Evolutionary conservation across 495 filamentous ascomycete species (phyloP).

Genomic region (Hypoxylon lienhwacheense): DNA sequence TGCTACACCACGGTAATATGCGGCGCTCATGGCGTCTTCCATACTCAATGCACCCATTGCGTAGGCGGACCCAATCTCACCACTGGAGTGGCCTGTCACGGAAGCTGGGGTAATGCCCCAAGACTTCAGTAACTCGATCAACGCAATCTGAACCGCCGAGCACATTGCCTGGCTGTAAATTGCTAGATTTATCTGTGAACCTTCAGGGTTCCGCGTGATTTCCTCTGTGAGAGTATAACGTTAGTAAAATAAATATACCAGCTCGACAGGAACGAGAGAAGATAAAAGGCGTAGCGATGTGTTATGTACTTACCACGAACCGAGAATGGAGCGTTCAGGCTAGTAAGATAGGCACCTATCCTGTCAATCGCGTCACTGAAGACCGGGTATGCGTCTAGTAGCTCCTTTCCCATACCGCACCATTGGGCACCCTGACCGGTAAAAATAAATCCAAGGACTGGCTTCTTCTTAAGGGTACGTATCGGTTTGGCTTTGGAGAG

Average conservation of each 20-base stretch:
- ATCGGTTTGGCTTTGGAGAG: no score
- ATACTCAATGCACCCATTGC: slow-evolving; percentile 45
- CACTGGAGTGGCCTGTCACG: slow-evolving; percentile 62
- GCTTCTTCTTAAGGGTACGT: no score
- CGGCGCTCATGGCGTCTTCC: slow-evolving; percentile 50
- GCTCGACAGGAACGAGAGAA: no score
- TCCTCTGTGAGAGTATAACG: no score
- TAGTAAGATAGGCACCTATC: neutral
- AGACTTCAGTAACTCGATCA: slow-evolving; percentile 53
- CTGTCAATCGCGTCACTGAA: neutral
- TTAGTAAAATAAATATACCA: no score
- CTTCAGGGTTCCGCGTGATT: neutral
- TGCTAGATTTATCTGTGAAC: neutral
- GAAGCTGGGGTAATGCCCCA: slow-evolving; percentile 52
- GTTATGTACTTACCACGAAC: no score
- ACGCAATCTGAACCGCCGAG: slow-evolving; percentile 50
- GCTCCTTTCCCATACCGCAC: neutral
- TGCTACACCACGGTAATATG: slow-evolving; percentile 47
- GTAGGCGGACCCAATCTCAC: slow-evolving; percentile 60
- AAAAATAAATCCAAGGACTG: neutral
- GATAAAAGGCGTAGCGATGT: no score
- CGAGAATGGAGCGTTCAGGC: no score
- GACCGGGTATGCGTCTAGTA: neutral
- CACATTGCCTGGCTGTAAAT: slow-evolving; percentile 39
- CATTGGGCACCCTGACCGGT: neutral